These are phyloP conservation scores for Berberis vulgaris DNA, from an alignment of 164 flowering plant genomes.

Conservation along the genomic window DNA sequence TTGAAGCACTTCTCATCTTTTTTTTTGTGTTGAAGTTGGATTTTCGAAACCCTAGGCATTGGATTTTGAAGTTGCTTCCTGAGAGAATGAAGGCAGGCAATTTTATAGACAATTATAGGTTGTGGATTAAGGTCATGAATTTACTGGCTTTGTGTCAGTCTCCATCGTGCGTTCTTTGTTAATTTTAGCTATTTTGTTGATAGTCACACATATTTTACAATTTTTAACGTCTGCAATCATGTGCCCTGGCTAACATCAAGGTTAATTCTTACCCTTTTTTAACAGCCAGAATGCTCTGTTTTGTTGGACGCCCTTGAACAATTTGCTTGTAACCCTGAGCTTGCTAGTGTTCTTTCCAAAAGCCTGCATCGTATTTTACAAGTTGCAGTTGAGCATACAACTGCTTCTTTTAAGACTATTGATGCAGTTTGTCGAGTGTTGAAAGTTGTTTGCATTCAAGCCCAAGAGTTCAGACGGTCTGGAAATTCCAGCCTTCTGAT, in stretches of 20 bases:
- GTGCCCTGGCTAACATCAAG: not conserved
- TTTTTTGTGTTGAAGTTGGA: no score
- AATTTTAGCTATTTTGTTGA: no score
- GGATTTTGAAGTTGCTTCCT: no score
- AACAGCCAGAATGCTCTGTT: constrained; percentile 85
- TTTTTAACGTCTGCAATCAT: no score
- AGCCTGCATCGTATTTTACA: constrained; percentile 61
- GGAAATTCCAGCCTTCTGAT: constrained; percentile 12
- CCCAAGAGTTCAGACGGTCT: constrained; percentile 51
- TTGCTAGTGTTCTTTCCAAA: constrained; percentile 52
- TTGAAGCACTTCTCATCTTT: no score
- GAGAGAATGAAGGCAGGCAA: no score
- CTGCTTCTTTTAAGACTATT: constrained; percentile 66
- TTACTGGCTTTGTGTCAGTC: no score
- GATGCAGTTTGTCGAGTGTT: constrained; percentile 73
- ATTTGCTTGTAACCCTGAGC: constrained; percentile 65
- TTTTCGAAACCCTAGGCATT: no score
- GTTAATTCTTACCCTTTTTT: constrained; percentile 7
- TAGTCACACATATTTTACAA: no score
- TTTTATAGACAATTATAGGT: no score
- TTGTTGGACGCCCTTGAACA: constrained; percentile 84
- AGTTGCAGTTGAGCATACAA: constrained; percentile 67
- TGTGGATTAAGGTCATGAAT: no score
- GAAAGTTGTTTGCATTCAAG: constrained; percentile 73
- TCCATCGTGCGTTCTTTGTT: no score